Base-by-base conservation (phyloP, 1,284 basidiomycete species). In the Irpex lacteus region DNA sequence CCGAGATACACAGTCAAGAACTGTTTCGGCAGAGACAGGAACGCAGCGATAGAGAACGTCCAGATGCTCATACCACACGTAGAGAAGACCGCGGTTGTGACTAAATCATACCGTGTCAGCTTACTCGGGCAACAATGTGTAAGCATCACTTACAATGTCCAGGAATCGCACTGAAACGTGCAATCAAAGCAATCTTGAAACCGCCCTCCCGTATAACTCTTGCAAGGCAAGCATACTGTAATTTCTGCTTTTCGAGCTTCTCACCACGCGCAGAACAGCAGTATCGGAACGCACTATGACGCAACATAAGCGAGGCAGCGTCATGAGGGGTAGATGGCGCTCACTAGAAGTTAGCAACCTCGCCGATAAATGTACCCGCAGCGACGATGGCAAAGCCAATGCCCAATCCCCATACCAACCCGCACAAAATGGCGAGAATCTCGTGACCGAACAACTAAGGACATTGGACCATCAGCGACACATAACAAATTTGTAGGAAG, bases 21-120 rank as follows among this genome's bases (percentile, higher is more conserved):
- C 73, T 91, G 86, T 72, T 94, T 95, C 2, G 93, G 93, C 66
- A 93, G 72, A 2, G 91, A 92, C 9, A 94, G 77, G 59, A 93
- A 77, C 0, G 90, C 88, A 3, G 92, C 90, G 13, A 92, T 68
- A 40, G 82, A 81, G 75, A 93, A 94, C 19, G 87, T 80, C 72
- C 86, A 81, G 67, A 94, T 85, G 63, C 78, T 79, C 88, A 93
- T 92, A 50, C 90, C 91, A 71, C 89, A 92, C 0, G 91, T 91
- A 0, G 91, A 85, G 74, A 94, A 94, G 3, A 94, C 84, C 15
- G 89, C 90, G 1, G 91, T 91, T 0, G 87, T 87, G 70, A 89
- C 79, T 80, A 62, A 6, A 49, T 2, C 38, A 4, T 62, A 59
- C 38, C 11, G 32, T 34, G 32, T 34, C 32, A 34, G 32, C 32